phyloP scores from a whole-genome alignment of 2,329 filamentous ascomycete species.

The Xylariaceae sp. region DNA sequence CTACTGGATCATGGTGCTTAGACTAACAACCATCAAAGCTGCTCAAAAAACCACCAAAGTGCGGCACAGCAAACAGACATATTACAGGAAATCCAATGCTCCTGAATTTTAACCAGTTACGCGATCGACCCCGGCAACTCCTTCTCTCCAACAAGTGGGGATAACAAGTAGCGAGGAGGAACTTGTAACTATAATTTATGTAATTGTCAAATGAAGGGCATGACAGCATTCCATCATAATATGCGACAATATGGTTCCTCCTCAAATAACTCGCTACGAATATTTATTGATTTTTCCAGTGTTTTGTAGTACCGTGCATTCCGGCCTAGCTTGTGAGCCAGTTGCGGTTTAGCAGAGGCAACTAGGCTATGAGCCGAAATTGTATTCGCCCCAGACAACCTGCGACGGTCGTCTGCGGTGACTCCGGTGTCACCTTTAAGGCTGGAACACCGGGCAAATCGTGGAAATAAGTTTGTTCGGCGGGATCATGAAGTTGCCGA shows the following conservation, averaged over 20 bases:
- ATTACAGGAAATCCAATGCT: background rate
- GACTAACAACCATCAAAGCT: background rate
- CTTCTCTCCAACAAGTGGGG: background rate
- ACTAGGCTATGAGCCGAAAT: background rate
- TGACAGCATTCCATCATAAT: background rate
- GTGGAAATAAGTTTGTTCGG: background rate
- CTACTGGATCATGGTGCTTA: background rate
- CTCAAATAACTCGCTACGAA: background rate
- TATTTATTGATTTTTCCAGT: background rate
- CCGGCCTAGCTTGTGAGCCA: background rate
- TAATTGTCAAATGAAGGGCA: background rate
- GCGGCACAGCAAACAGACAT: background rate
- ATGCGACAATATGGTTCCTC: constrained; percentile 8
- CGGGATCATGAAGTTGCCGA: background rate
- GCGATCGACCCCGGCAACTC: too few species aligned
- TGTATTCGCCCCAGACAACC: background rate
- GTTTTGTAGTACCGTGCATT: background rate
- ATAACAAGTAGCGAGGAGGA: background rate
- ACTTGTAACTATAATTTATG: background rate
- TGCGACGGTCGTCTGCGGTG: background rate
- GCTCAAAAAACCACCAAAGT: background rate
- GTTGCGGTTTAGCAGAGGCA: background rate
- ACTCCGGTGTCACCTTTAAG: background rate
- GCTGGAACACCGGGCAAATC: background rate
- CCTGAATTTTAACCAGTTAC: background rate